These are phyloP conservation scores for Penicillium tannophilum DNA, from an alignment of 495 filamentous ascomycete species.

Conservation along the genomic window DNA sequence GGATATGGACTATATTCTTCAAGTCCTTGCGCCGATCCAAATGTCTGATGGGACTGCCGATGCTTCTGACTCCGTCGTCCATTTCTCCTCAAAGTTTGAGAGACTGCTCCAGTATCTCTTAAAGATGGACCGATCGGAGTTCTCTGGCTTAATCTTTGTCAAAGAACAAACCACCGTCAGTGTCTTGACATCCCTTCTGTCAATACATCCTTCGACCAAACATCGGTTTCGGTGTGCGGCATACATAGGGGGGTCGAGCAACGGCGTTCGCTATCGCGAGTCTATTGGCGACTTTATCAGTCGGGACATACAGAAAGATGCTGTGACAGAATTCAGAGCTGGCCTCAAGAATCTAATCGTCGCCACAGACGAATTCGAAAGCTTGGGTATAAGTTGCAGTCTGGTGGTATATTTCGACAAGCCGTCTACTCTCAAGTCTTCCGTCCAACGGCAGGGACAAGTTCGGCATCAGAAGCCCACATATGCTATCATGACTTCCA, in stretches of 20 bases:
- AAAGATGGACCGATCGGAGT: conserved; percentile 41
- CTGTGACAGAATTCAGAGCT: conserved; percentile 67
- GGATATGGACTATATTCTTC: conserved; percentile 64
- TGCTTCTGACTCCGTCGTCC: conserved; percentile 14
- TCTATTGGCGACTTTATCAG: conserved; percentile 64
- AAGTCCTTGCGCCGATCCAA: conserved; percentile 50
- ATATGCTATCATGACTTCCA: conserved; percentile 64
- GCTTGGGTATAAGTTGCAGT: conserved; percentile 88
- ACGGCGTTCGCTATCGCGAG: conserved; percentile 47
- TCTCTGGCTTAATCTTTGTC: conserved; percentile 79
- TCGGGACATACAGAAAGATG: conserved; percentile 54
- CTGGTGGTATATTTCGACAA: conserved; percentile 83
- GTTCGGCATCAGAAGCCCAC: conserved; percentile 73
- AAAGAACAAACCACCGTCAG: conserved; percentile 69
- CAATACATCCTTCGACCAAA: conserved; percentile 57
- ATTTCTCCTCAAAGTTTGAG: conserved; percentile 54
- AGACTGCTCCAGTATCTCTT: conserved; percentile 57
- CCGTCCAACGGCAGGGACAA: conserved; percentile 85
- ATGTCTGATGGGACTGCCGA: conserved; percentile 23
- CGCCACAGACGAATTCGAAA: conserved; percentile 84
- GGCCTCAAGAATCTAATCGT: conserved; percentile 78
- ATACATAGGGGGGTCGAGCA: conserved; percentile 72
- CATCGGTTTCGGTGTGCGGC: conserved; percentile 57
- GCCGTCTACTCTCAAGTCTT: conserved; percentile 77
- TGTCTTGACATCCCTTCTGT: conserved; percentile 67